Base-by-base conservation (phyloP, 2,329 filamentous ascomycete species). In the Beauveria caledonica region DNA sequence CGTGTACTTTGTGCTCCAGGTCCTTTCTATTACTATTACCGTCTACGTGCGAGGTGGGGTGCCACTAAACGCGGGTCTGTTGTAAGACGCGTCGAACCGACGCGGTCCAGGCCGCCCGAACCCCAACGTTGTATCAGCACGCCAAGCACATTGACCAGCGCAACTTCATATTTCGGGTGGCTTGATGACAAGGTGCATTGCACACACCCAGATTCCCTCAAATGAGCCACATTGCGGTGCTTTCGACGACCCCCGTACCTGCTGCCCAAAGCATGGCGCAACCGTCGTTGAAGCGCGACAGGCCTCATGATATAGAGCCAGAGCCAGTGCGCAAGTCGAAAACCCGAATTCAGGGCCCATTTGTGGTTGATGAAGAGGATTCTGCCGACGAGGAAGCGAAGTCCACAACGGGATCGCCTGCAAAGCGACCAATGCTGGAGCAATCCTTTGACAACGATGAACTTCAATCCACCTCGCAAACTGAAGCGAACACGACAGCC, bases 191-290 rank as follows among this genome's bases (percentile, higher is more conserved):
- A 49, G n/a, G 27, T 11, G 4, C 49, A 36, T 59, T 46, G 5
- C 27, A 19, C 17, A 25, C 19, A n/a, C 49, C 29, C 17, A 5
- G 19, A 49, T n/a, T 7, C 33, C 42, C 23, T 58, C 19, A 39
- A 13, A 51, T 48, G 13, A 60, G 23, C 13, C 21, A 13, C 11
- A n/a, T 48, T 46, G 50, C 19, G 19, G 88, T 88, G 84, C 74
- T 83, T 27, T 77, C 80, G 42, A 77, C 81, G 44, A 86, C 86
- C 15, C 82, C 85, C 2, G 72, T 85, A 21, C 68, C 76, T 27
- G 83, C 83, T 62, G 82, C 83, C 2, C 71, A 76, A 7, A 83
- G 77, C 67, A 82, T 83, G 25, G 65, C 71, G 42, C 72, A 72
- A 45, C 68, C 67, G 1, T 64, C 68, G 2, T 62, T 69, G 33